These are phyloP conservation scores for Magnolia sinica DNA, from an alignment of 164 flowering plant species.

Conservation along the genomic window DNA sequence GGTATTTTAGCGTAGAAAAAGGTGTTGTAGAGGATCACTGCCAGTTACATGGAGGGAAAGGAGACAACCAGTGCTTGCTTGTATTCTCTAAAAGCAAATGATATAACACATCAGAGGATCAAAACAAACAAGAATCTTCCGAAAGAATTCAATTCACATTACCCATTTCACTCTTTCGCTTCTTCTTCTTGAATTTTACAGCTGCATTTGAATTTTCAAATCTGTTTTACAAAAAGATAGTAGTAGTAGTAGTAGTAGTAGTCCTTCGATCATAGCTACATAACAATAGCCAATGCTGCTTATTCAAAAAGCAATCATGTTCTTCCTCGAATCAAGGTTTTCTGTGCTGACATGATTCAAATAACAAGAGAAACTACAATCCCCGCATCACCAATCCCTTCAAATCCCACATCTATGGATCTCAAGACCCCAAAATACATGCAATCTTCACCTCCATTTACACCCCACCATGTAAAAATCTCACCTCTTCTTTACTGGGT, in stretches of 20 bases:
- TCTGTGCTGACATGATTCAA: background rate
- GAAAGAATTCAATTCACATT: background rate
- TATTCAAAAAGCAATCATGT: too few species aligned
- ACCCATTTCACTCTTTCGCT: background rate
- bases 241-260: background rate
- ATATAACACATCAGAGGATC: background rate
- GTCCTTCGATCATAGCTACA: background rate
- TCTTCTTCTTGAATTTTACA: background rate
- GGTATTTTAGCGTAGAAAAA: too few species aligned
- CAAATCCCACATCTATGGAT: slow-evolving; percentile 37
- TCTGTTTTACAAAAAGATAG: background rate
- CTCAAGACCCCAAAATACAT: slow-evolving; percentile 38
- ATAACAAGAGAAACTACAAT: background rate
- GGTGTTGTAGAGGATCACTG: too few species aligned
- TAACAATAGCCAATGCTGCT: background rate
- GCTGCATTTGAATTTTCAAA: too few species aligned
- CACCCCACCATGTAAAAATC: slow-evolving; percentile 29
- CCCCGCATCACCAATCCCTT: background rate
- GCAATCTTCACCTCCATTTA: slow-evolving; percentile 34
- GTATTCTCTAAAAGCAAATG: background rate
- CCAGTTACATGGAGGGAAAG: background rate
- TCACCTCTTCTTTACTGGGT: background rate
- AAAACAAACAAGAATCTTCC: background rate
- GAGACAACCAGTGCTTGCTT: background rate
- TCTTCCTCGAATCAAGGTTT: background rate